These are phyloP conservation scores for Podaxis carcinomalis DNA, from an alignment of 768 basidiomycete genomes.

Conservation along the genomic window DNA sequence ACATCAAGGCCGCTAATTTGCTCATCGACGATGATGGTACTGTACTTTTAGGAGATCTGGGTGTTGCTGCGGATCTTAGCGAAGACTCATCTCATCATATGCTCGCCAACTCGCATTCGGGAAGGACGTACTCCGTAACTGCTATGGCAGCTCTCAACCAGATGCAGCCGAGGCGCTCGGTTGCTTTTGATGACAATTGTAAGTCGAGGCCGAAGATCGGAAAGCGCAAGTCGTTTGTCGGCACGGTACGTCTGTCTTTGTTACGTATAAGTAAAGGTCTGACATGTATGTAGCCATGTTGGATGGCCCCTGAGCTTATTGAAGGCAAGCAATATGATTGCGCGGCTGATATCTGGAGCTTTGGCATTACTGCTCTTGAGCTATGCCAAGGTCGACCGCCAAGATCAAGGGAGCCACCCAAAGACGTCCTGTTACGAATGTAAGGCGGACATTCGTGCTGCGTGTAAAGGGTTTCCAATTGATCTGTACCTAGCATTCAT, in stretches of 20 bases:
- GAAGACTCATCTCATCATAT: constrained; percentile 51
- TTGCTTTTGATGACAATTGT: constrained; percentile 29
- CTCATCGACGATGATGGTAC: constrained; percentile 89
- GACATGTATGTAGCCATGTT: constrained; percentile 59
- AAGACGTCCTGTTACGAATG: constrained; percentile 74
- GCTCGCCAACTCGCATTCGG: constrained; percentile 19
- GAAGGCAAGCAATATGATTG: constrained; percentile 80
- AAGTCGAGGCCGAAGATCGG: constrained; percentile 44
- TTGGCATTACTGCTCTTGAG: constrained; percentile 93
- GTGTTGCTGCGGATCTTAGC: constrained; percentile 81
- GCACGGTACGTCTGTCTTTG: constrained; percentile 55
- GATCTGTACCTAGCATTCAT: constrained; percentile 47
- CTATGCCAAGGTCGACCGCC: constrained; percentile 86
- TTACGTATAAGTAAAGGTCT: background rate
- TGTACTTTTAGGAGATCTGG: constrained; percentile 87
- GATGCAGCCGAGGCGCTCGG: constrained; percentile 21
- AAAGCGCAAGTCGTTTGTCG: constrained; percentile 91
- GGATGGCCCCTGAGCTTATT: constrained; percentile 97
- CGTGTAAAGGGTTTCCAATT: background rate
- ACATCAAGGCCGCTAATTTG: constrained; percentile 91
- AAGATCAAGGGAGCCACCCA: constrained; percentile 69
- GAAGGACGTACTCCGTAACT: constrained; percentile 25
- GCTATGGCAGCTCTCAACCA: constrained; percentile 27
- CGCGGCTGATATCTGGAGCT: constrained; percentile 93
- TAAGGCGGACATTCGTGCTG: constrained; percentile 16